These are phyloP conservation scores for Acorus gramineus DNA, from an alignment of 106 monocot species.

Conservation along the genomic window DNA sequence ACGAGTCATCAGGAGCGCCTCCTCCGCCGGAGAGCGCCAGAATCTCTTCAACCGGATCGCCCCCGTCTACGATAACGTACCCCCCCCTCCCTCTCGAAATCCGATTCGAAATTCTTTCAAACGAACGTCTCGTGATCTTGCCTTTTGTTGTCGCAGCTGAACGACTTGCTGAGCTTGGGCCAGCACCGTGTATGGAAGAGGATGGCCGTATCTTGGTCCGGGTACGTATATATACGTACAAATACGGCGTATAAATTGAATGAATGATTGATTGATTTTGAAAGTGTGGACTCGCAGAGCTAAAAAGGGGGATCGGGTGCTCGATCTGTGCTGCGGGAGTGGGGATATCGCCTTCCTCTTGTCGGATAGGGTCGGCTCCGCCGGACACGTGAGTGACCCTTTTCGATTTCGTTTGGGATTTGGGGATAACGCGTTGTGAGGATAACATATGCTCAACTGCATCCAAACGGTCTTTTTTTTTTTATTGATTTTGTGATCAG, in stretches of 20 bases:
- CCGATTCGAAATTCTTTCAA: too few species aligned
- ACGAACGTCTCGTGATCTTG: too few species aligned
- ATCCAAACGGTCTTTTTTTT: too few species aligned
- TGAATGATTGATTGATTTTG: neutral
- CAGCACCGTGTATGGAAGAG: slow-evolving; percentile 86
- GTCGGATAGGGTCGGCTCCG: slow-evolving; percentile 55
- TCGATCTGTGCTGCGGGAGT: slow-evolving; percentile 95
- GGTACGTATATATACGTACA: slow-evolving; percentile 16
- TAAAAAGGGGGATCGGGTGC: slow-evolving; percentile 54
- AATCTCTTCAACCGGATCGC: slow-evolving; percentile 81
- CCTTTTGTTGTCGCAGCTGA: slow-evolving; percentile 35
- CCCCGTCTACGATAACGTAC: slow-evolving; percentile 73
- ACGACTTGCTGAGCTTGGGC: slow-evolving; percentile 80
- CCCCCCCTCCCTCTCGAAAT: neutral
- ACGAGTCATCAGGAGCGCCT: neutral
- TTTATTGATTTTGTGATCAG: slow-evolving; percentile 11
- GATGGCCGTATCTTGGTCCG: slow-evolving; percentile 85
- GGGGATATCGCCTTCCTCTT: slow-evolving; percentile 84
- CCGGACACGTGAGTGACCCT: slow-evolving; percentile 48
- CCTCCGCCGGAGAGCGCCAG: slow-evolving; percentile 48
- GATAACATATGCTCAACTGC: too few species aligned
- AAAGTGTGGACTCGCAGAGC: slow-evolving; percentile 21
- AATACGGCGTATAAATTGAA: neutral
- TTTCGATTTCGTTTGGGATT: neutral
- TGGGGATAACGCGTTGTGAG: too few species aligned